Base-by-base conservation (phyloP, 345 rosid genomes). In the Lepidium aucheri region DNA sequence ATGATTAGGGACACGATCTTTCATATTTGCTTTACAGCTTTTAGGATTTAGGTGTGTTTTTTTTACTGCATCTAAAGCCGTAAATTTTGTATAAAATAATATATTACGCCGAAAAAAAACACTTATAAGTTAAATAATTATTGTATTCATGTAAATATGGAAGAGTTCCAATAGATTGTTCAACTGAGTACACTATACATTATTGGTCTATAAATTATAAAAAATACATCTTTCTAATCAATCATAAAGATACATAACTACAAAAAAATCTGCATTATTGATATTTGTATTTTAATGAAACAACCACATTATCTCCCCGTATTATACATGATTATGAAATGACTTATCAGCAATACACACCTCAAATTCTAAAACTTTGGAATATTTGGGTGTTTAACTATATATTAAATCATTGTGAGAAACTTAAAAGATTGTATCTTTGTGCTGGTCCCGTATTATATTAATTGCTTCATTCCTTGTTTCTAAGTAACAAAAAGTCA, bases 241-340 rank as follows among this genome's bases (percentile, higher is more conserved):
- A 42, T 69, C 36, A 70, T 34, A 34, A 20, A 5, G 4, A 43
- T 18, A 28, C 16, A 61, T 6, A 36, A 14, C 2, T 34, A 60
- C 16, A 14, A 40, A 14, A 34, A 3, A 0, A 43, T 53, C 4
- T 45, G 59, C 40, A 64, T 55, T 39, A 39, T 64, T 64, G 32
- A 40, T 39, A 52, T 20, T 55, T 47, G 65, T 72, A 46, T 72
- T 7, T 3, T 63, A 47, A 56, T 24, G 45, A 4, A 4, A 15
- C 60, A 64, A 64, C 70, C 44, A 72, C 76, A 45, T 39, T 32
- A 62, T 70, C 63, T 18, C 53, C 57, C 47, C 59, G 6, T 26
- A 49, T 17, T 57, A 41, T 49, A 22, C 71, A 72, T 72, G 32
- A 64, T 49, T 65, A 64, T 56, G 16, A 8, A 57, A 20, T 65